These are phyloP conservation scores for Vitrella brassicaformis DNA, from an alignment of 73 alveolate genomes.

Conservation along the genomic window DNA sequence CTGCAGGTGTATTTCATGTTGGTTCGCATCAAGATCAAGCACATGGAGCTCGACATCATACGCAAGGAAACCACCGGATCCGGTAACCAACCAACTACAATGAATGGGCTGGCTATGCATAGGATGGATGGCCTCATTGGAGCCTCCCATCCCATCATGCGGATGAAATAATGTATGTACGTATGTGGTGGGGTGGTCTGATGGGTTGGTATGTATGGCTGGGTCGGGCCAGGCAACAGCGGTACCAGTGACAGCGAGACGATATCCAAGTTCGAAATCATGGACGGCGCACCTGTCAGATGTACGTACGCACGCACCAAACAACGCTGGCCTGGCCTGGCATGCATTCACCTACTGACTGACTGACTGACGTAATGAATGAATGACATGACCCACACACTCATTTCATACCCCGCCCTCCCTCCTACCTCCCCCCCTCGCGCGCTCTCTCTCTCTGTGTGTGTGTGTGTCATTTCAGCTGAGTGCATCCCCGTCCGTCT, in stretches of 20 bases:
- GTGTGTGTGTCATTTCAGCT: not conserved
- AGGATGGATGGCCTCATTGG: no score
- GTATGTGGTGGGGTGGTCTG: not conserved
- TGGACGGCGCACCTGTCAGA: slow-evolving; percentile 92
- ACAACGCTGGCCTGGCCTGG: no score
- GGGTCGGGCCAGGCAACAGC: slow-evolving; percentile 32
- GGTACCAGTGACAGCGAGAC: slow-evolving; percentile 77
- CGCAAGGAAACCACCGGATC: slow-evolving; percentile 70
- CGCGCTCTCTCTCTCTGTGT: not conserved
- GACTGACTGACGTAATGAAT: no score
- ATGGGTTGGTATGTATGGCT: not conserved
- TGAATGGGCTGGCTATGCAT: no score
- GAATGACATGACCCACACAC: no score
- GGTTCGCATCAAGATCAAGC: slow-evolving; percentile 93
- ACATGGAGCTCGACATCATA: slow-evolving; percentile 92
- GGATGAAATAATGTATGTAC: no score
- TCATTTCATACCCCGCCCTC: no score
- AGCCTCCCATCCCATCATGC: no score
- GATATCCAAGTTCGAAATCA: slow-evolving; percentile 86
- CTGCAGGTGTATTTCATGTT: slow-evolving; percentile 67
- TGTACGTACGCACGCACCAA: no score
- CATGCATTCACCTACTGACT: no score
- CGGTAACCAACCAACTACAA: not conserved
- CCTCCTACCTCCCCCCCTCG: not conserved
- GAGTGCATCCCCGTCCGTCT: slow-evolving; percentile 86